Evolutionary conservation across 2,329 filamentous ascomycete genomes (phyloP), one percentile per base, ranked within the genome.

Genomic region (Arthrobotrys entomopaga): DNA sequence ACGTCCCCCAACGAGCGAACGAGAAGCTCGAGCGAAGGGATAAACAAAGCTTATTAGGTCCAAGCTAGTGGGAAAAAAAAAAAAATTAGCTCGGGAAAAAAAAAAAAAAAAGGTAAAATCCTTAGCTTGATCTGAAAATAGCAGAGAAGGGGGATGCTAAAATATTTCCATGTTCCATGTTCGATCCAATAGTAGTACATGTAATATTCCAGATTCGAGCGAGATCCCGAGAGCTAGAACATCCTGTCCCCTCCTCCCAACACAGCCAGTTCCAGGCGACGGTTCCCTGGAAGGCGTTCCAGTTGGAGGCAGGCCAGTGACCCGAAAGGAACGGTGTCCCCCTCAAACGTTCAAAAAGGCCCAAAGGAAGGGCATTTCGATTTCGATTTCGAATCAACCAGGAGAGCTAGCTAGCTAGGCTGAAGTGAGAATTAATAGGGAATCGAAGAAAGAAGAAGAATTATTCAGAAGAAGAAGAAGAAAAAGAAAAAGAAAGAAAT

Each of bases 271-370:
- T 66, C 60, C 56, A 66, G 69, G 61, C 69, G 61, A 73, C 54
- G 56, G 69, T 56, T 54, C 67, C 67, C 50, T 65, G 67, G 59
- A 48, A 65, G 61, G 69, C 56, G 69, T 57, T 74, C 69, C 63
- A 66, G 61, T 63, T 73, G 60, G 61, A 58, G 57, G 61, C 69
- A n/a, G 43, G 61, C 50, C 49, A 50, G 57, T 56, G 40, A 40
- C 38, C 58, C 24, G 63, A 65, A 72, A 29, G 53, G 67, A 53
- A 42, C 46, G 29, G 29, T 34, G n/a, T n/a, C n/a, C n/a, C 10
- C 29, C 29, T 40, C 26, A 61, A 49, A 46, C 48, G 19, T 34
- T 10, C n/a, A n/a, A n/a, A 34, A 34, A 43, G 63, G 34, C 34
- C 58, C 60, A 22, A 70, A 65, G 49, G 57, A 71, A 63, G 56